Conservation (phyloP, 164 flowering plant genomes). For the Macadamia integrifolia region DNA sequence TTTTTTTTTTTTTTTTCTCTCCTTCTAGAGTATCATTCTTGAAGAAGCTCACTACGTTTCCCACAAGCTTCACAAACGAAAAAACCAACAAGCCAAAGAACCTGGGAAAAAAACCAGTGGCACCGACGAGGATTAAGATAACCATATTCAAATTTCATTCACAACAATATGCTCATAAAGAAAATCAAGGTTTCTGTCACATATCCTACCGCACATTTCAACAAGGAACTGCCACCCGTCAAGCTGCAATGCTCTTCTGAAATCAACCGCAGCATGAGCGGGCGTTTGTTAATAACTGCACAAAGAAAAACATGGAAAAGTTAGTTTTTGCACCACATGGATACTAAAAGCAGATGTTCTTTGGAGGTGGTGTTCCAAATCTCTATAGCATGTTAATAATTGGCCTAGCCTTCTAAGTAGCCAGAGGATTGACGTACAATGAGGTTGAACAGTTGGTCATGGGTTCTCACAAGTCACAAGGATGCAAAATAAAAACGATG, state of each 20-base stretch:
- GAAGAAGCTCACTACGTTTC: conserved; percentile 31
- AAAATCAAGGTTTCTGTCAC: too few species aligned
- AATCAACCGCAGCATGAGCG: conserved; percentile 52
- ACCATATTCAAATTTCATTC: neutral
- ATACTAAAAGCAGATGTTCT: too few species aligned
- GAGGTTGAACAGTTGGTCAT: too few species aligned
- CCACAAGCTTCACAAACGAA: conserved; percentile 37
- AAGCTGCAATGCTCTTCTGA: conserved; percentile 38
- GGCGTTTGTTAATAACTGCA: conserved; percentile 46
- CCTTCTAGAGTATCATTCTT: neutral
- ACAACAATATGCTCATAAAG: too few species aligned
- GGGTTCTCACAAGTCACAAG: too few species aligned
- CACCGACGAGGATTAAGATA: neutral
- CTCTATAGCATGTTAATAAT: too few species aligned
- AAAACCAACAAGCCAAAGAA: conserved; percentile 36
- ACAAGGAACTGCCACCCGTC: conserved; percentile 56
- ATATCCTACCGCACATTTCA: conserved; percentile 41
- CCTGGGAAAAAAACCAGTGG: neutral
- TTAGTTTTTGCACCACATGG: neutral
- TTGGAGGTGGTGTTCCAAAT: too few species aligned
- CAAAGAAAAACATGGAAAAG: neutral
- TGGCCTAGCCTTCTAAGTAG: too few species aligned
- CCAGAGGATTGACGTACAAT: too few species aligned
- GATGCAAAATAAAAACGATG: too few species aligned
- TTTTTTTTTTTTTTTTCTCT: too few species aligned